Evolutionary conservation across 768 basidiomycete genomes (phyloP).

Genomic region (Candolleomyces eurysporus): DNA sequence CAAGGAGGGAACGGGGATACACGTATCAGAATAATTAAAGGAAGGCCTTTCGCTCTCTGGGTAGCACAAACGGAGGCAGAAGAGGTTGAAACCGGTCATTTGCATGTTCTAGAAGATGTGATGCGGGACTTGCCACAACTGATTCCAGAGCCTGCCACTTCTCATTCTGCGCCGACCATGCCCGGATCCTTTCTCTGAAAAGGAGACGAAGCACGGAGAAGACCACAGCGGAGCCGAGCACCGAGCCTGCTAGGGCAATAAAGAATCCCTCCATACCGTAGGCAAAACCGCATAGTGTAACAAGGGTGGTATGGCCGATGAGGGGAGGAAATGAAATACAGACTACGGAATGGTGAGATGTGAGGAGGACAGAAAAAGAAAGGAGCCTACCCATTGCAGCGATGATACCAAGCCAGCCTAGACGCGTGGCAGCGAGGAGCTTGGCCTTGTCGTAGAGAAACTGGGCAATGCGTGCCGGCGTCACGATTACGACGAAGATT

Average conservation of each 20-base stretch:
- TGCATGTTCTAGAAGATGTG: not conserved
- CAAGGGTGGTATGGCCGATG: conserved; percentile 64
- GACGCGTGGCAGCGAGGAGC: conserved; percentile 52
- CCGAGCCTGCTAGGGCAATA: conserved; percentile 57
- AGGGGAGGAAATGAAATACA: conserved; percentile 57
- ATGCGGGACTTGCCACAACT: conserved; percentile 57
- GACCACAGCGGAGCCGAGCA: conserved; percentile 60
- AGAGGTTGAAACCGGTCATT: not conserved
- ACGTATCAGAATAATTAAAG: conserved; percentile 79
- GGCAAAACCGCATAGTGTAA: conserved; percentile 77
- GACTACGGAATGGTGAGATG: conserved; percentile 25
- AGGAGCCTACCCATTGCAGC: conserved; percentile 46
- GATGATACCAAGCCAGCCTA: conserved; percentile 62
- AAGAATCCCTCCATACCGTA: conserved; percentile 78
- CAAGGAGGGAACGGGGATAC: conserved; percentile 84
- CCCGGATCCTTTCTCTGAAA: conserved; percentile 53
- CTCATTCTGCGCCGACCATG: conserved; percentile 60
- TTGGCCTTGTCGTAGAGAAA: conserved; percentile 67
- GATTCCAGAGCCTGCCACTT: conserved; percentile 79
- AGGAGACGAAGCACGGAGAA: conserved; percentile 61
- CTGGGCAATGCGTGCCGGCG: conserved; percentile 68
- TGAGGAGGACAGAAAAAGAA: conserved; percentile 5
- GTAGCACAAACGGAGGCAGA: not conserved
- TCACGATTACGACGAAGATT: conserved; percentile 47
- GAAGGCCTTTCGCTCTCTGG: conserved; percentile 72